A percentile compares a stretch with the other conserved stretches of the same genome.
Evolutionary conservation across 768 basidiomycete genomes (phyloP).

Genomic region (Psilocybe cyanescens): DNA sequence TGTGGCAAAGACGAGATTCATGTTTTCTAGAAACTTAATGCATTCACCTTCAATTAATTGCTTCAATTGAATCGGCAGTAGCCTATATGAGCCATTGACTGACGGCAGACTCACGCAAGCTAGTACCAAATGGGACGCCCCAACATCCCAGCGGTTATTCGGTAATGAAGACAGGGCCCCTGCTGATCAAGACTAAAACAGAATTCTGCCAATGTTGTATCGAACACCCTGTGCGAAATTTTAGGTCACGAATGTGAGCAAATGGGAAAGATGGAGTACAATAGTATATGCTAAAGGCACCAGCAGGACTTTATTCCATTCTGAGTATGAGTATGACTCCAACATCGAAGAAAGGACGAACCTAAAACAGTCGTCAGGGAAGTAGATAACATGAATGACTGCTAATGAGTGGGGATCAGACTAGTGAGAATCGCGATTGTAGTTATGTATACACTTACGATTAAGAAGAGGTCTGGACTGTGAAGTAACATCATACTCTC

Average conservation of each 20-base stretch:
- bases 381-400: slow-evolving; percentile 18
- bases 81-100: too few species aligned
- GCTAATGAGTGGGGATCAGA: too few species aligned
- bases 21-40: too few species aligned
- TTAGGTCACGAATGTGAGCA: not conserved
- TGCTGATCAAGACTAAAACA: slow-evolving; percentile 62
- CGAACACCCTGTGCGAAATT: slow-evolving; percentile 47
- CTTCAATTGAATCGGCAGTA: too few species aligned
- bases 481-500: slow-evolving; percentile 49
- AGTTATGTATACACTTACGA: slow-evolving; percentile 40
- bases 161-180: slow-evolving; percentile 40
- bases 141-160: too few species aligned
- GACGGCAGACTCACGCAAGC: too few species aligned
- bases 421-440: not conserved
- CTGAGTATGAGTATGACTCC: not conserved
- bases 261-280: slow-evolving; percentile 36
- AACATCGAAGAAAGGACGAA: not conserved
- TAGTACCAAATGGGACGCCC: too few species aligned
- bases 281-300: slow-evolving; percentile 70
- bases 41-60: too few species aligned
- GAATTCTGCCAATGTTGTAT: slow-evolving; percentile 60
- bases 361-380: slow-evolving; percentile 19
- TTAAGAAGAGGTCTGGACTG: slow-evolving; percentile 59
- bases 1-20: too few species aligned
- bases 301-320: slow-evolving; percentile 40